phyloP scores from a whole-genome alignment of 2,329 filamentous ascomycete genomes.

The Lasiodiplodia theobromae region DNA sequence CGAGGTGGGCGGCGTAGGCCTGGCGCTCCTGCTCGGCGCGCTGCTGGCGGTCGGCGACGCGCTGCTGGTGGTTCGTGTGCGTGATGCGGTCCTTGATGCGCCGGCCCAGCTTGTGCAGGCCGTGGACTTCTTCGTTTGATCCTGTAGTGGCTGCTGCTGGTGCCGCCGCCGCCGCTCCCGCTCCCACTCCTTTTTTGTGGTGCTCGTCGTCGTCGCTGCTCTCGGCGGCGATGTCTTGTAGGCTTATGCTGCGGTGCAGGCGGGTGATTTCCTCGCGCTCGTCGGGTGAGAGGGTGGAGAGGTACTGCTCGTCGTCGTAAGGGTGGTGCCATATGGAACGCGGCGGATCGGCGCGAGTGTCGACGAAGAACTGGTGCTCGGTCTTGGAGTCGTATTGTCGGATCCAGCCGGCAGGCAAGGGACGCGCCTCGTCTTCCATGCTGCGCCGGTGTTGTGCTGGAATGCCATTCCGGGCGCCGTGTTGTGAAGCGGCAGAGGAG shows the following conservation, averaged over 20 bases:
- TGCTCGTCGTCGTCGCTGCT: conserved; percentile 54
- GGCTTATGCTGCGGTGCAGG: conserved; percentile 45
- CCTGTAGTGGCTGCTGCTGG: neutral
- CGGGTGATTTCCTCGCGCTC: conserved; percentile 58
- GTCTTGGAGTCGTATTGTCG: conserved; percentile 62
- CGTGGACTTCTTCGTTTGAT: conserved; percentile 32
- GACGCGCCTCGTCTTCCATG: conserved; percentile 67
- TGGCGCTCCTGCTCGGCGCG: conserved; percentile 59
- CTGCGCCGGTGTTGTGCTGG: conserved; percentile 60
- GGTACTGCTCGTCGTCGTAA: conserved; percentile 64
- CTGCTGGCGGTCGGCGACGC: conserved; percentile 53
- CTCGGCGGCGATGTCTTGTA: conserved; percentile 49
- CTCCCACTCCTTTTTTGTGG: conserved; percentile 29
- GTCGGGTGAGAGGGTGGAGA: conserved; percentile 55
- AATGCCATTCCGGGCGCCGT: conserved; percentile 59
- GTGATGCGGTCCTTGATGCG: conserved; percentile 68
- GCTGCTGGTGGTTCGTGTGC: conserved; percentile 62
- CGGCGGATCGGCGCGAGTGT: conserved; percentile 62
- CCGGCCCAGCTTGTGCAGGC: conserved; percentile 58
- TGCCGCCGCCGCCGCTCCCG: conserved; percentile 21
- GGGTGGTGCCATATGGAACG: conserved; percentile 68
- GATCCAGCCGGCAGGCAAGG: conserved; percentile 64
- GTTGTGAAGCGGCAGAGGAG: conserved; percentile 31
- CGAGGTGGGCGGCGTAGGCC: conserved; percentile 61
- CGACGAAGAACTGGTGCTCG: conserved; percentile 69